Conservation (phyloP, 495 filamentous ascomycete genomes). For the Pseudoneurospora amorphoporcata region DNA sequence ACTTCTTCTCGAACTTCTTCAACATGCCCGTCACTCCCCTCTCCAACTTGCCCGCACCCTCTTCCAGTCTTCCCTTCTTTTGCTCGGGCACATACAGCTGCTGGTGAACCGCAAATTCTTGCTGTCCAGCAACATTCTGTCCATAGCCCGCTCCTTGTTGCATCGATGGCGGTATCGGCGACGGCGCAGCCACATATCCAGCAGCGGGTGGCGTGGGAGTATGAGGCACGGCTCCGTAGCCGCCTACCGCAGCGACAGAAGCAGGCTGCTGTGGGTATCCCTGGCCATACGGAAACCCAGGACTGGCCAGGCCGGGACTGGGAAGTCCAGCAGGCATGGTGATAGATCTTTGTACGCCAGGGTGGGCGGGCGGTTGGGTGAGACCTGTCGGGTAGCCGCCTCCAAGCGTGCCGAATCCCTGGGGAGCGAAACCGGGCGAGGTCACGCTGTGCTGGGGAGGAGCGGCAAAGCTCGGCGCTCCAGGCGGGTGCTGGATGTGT, state of each 20-base stretch:
- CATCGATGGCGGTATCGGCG: constrained; percentile 12
- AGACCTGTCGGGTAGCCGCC: constrained; percentile 26
- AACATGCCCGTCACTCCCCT: constrained; percentile 69
- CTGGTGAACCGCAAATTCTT: constrained; percentile 58
- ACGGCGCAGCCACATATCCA: constrained; percentile 13
- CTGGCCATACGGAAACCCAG: constrained; percentile 26
- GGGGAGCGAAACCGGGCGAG: constrained; percentile 31
- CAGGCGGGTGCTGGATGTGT: constrained; percentile 24
- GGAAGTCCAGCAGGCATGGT: constrained; percentile 30
- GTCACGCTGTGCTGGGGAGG: constrained; percentile 28
- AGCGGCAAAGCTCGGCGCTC: constrained; percentile 24
- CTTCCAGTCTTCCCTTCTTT: constrained; percentile 54
- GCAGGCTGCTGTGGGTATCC: constrained; percentile 24
- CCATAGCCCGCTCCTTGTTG: constrained; percentile 46
- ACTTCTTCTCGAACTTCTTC: constrained; percentile 83
- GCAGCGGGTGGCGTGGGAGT: constrained; percentile 19
- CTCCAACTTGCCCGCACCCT: constrained; percentile 59
- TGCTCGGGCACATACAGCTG: constrained; percentile 68
- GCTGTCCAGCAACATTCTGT: constrained; percentile 25
- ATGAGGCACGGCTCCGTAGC: constrained; percentile 23
- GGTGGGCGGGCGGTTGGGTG: constrained; percentile 23
- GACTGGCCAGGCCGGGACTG: constrained; percentile 16
- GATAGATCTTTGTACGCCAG: constrained; percentile 27
- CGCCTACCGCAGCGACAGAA: neutral
- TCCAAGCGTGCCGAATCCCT: constrained; percentile 27